These are phyloP conservation scores for Fulvia fulva DNA, from an alignment of 2,329 filamentous ascomycete species.

Conservation along the genomic window DNA sequence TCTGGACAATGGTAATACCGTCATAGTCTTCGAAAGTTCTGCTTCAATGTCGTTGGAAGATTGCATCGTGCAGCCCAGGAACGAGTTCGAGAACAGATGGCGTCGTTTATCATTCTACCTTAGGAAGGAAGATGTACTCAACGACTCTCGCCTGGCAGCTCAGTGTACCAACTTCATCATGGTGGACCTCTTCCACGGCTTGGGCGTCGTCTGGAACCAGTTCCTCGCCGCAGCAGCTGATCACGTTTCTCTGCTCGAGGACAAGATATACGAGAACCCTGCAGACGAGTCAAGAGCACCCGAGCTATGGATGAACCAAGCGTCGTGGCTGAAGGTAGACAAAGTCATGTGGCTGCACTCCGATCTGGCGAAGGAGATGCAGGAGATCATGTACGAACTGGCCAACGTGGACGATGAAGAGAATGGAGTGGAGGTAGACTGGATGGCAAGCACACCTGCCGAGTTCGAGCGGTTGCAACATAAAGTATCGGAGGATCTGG, in stretches of 20 bases:
- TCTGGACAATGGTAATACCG: slow-evolving; percentile 49
- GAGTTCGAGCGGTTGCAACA: slow-evolving; percentile 46
- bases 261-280: slow-evolving; percentile 52
- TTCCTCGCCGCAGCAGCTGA: slow-evolving; percentile 45
- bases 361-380: slow-evolving; percentile 47
- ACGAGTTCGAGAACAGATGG: slow-evolving; percentile 52
- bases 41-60: slow-evolving; percentile 46
- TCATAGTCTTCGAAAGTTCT: slow-evolving; percentile 53
- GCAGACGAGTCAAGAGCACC: slow-evolving; percentile 51
- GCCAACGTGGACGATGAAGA: slow-evolving; percentile 28
- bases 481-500: slow-evolving; percentile 48
- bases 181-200: slow-evolving; percentile 47
- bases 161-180: slow-evolving; percentile 51
- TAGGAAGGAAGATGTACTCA: slow-evolving; percentile 40
- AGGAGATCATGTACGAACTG: slow-evolving; percentile 41
- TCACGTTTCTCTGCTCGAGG: slow-evolving; percentile 49
- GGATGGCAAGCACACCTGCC: slow-evolving; percentile 39
- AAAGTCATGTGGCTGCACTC: slow-evolving; percentile 50
- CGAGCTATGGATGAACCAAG: slow-evolving; percentile 51
- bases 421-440: slow-evolving; percentile 32
- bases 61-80: slow-evolving; percentile 48
- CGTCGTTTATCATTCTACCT: slow-evolving; percentile 50
- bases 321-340: slow-evolving; percentile 50
- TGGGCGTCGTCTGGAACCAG: slow-evolving; percentile 44
- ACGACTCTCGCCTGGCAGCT: slow-evolving; percentile 42